These are phyloP conservation scores for Astragalus membranaceus DNA, from an alignment of 306 rosid genomes.

Conservation along the genomic window DNA sequence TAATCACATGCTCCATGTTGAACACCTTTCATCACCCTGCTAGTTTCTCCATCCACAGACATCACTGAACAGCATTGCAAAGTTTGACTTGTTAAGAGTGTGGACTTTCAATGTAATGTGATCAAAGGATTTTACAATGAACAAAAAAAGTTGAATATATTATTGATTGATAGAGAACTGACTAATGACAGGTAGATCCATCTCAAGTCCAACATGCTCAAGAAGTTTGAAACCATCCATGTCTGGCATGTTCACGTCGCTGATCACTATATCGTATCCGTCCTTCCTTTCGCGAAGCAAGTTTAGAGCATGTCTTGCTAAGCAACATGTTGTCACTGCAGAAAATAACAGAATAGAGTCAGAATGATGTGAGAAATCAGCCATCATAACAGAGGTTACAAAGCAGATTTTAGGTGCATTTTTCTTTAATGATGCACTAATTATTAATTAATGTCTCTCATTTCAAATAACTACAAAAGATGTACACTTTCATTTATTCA, in stretches of 20 bases:
- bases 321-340: conserved; percentile 87
- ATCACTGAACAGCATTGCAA: conserved; percentile 68
- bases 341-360: conserved; percentile 7
- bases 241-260: conserved; percentile 99
- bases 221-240: conserved; percentile 99
- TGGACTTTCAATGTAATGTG: conserved; percentile 24
- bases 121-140: conserved; percentile 19
- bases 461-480: background rate
- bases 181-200: conserved; percentile 99
- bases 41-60: conserved; percentile 98
- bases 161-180: conserved; percentile 42
- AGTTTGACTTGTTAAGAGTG: conserved; percentile 37
- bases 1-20: conserved; percentile 99
- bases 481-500: background rate
- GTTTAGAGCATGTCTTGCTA: conserved; percentile 76
- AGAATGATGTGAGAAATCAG: background rate
- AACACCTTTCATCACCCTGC: conserved; percentile 96
- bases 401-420: background rate
- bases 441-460: background rate
- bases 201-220: conserved; percentile 97
- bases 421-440: background rate
- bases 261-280: conserved; percentile 86
- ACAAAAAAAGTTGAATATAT: conserved; percentile 24
- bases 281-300: conserved; percentile 85
- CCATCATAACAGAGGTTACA: background rate